phyloP scores from a whole-genome alignment of 352 stramenopile genomes.

The Pythium periplocum region DNA sequence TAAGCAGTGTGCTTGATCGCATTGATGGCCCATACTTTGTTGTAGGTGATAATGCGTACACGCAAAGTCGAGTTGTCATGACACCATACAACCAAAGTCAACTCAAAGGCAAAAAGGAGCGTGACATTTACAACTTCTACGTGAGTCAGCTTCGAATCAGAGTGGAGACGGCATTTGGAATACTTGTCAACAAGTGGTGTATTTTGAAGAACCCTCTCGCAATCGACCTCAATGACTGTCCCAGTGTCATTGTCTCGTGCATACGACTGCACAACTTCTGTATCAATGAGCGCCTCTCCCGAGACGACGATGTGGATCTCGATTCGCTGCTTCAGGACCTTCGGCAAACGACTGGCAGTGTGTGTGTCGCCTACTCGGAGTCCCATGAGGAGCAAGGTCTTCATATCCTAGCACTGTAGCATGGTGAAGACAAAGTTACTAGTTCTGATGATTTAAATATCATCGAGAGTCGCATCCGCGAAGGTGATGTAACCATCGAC shows the following conservation, averaged over 20 bases:
- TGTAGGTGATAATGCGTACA: constrained; percentile 10
- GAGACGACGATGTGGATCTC: no score
- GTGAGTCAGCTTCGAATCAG: constrained; percentile 8
- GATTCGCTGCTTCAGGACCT: no score
- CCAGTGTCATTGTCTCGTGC: constrained; percentile 3
- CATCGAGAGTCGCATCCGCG: no score
- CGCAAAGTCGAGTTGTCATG: constrained; percentile 2
- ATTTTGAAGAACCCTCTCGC: constrained; percentile 7
- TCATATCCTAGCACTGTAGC: no score
- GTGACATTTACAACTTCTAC: constrained; percentile 13
- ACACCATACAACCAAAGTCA: constrained; percentile 9
- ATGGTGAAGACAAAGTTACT: no score
- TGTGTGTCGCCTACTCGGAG: no score
- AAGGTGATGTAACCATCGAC: no score
- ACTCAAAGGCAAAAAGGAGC: background rate
- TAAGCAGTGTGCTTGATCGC: background rate
- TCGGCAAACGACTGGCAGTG: no score
- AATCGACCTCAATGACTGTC: background rate
- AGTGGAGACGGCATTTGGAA: constrained; percentile 14
- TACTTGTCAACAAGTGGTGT: constrained; percentile 15
- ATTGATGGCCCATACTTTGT: constrained; percentile 5
- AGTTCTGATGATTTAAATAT: no score
- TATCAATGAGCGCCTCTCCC: constrained; percentile 2
- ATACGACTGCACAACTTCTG: constrained; percentile 15
- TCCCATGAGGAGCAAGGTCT: no score